These are phyloP conservation scores for Yarrowia bubula DNA, from an alignment of 805 yeast species.

Conservation along the genomic window DNA sequence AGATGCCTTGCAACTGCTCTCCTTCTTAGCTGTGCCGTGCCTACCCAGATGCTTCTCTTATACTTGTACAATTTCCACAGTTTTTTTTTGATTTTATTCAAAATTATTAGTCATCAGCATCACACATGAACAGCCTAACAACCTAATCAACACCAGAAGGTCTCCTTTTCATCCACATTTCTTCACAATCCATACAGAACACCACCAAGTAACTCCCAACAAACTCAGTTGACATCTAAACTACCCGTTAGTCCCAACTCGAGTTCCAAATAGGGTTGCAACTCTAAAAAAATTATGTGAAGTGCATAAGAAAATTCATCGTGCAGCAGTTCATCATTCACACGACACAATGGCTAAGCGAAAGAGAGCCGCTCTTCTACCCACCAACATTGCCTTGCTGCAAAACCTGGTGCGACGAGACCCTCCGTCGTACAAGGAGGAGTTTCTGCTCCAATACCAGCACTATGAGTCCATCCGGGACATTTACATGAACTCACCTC, in stretches of 20 bases:
- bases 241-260: not conserved
- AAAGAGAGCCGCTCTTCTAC: slow-evolving; percentile 89
- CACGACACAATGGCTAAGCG: slow-evolving; percentile 65
- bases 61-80: too few species aligned
- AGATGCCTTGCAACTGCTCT: too few species aligned
- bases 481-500: slow-evolving; percentile 73
- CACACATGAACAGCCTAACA: too few species aligned
- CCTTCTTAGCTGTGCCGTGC: too few species aligned
- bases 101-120: too few species aligned
- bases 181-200: not conserved
- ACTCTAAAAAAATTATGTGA: slow-evolving; percentile 13
- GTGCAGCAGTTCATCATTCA: slow-evolving; percentile 1
- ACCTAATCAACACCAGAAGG: too few species aligned
- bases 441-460: slow-evolving; percentile 85
- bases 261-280: not conserved
- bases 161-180: not conserved
- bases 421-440: slow-evolving; percentile 91
- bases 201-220: not conserved
- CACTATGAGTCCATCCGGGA: slow-evolving; percentile 91
- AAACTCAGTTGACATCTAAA: not conserved
- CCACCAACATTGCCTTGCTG: slow-evolving; percentile 83
- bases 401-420: slow-evolving; percentile 93
- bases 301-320: slow-evolving; percentile 16
- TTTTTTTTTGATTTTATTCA: too few species aligned
- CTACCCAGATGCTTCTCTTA: too few species aligned